Percentiles rank a stretch among this genome's conserved stretches.
Evolutionary conservation across 306 rosid species (phyloP).

Genomic region (Quercus berberidifolia): DNA sequence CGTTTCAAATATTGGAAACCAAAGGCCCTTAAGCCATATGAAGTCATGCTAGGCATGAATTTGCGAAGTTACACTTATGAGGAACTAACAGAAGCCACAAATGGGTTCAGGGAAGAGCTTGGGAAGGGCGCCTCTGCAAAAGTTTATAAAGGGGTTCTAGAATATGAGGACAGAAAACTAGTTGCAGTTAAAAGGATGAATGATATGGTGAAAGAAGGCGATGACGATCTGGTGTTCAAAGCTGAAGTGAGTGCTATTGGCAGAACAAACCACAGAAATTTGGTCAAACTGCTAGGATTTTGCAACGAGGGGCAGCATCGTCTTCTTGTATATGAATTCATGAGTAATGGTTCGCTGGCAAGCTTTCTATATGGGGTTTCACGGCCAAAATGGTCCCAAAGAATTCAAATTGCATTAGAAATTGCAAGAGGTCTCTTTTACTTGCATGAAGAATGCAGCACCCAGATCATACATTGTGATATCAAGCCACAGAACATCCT

Average conservation of each 20-base stretch:
- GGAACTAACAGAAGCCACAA: conserved; percentile 19
- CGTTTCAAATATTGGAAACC: neutral
- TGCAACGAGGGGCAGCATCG: conserved; percentile 32
- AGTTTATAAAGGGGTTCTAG: conserved; percentile 29
- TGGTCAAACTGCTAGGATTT: conserved; percentile 30
- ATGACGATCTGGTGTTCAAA: conserved; percentile 29
- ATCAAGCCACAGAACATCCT: conserved; percentile 42
- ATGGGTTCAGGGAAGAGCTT: conserved; percentile 27
- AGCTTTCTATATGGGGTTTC: conserved; percentile 19
- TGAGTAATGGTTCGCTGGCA: conserved; percentile 34
- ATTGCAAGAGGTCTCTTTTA: conserved; percentile 19
- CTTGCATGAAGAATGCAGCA: conserved; percentile 33
- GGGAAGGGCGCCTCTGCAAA: conserved; percentile 26
- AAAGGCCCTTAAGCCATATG: neutral
- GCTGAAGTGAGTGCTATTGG: conserved; percentile 32
- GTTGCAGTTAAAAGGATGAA: conserved; percentile 35
- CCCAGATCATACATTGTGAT: conserved; percentile 33
- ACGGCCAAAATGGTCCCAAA: conserved; percentile 25
- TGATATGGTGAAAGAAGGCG: conserved; percentile 1
- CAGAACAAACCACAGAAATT: conserved; percentile 36
- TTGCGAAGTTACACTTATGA: conserved; percentile 16
- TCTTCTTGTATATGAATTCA: conserved; percentile 35
- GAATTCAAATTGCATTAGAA: conserved; percentile 25
- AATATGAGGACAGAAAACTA: neutral
- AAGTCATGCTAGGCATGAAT: neutral